phyloP scores from a whole-genome alignment of 345 rosid genomes.

The Barbarea vulgaris region DNA sequence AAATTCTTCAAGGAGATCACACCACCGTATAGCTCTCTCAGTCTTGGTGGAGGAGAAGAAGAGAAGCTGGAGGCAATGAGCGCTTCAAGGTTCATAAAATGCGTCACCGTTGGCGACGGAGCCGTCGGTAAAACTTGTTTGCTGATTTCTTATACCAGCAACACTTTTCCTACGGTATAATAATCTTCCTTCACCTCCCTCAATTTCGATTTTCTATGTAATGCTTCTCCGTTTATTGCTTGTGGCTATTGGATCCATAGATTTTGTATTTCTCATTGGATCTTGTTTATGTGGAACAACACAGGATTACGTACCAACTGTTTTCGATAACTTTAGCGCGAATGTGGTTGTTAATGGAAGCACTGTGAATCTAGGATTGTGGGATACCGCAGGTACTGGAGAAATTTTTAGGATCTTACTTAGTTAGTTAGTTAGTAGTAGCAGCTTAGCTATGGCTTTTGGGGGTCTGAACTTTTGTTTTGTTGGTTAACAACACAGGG shows the following conservation, averaged over 20 bases:
- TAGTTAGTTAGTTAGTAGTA: not conserved
- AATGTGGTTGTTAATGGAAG: conserved; percentile 87
- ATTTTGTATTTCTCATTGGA: not conserved
- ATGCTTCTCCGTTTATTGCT: not conserved
- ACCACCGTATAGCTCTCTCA: conserved; percentile 6
- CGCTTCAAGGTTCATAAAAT: conserved; percentile 78
- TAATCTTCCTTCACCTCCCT: not conserved
- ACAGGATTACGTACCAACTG: conserved; percentile 95
- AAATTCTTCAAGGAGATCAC: not conserved
- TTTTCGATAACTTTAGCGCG: conserved; percentile 94
- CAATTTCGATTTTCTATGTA: not conserved
- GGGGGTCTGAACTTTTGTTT: not conserved
- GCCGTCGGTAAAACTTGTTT: conserved; percentile 87
- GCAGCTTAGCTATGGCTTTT: not conserved
- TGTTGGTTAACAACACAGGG: conserved; percentile 59
- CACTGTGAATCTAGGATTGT: conserved; percentile 83
- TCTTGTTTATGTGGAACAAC: conserved; percentile 31
- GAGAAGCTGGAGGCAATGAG: conserved; percentile 49
- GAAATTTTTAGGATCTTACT: too few species aligned
- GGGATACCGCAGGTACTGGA: conserved; percentile 99
- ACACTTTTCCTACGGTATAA: conserved; percentile 75
- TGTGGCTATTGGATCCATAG: not conserved
- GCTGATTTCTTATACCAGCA: conserved; percentile 87
- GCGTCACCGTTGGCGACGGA: conserved; percentile 88
- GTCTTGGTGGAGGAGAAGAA: not conserved